Evolutionary conservation across 2,329 filamentous ascomycete species (phyloP).

Genomic region (Phaeophleospora eucalypticola): DNA sequence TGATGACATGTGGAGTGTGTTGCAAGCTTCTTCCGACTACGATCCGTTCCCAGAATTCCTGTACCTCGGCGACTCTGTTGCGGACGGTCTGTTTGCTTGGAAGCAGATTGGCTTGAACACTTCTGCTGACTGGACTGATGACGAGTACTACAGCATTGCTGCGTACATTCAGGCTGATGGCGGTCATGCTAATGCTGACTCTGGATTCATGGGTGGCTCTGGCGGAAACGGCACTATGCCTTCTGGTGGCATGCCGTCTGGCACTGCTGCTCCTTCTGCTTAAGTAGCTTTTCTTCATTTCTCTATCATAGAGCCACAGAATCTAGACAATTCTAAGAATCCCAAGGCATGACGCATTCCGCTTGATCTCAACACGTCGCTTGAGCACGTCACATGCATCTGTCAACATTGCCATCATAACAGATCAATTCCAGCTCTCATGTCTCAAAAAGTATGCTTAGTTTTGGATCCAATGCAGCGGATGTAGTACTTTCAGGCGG

Average conservation of each 20-base stretch:
- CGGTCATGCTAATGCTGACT: conserved; percentile 20
- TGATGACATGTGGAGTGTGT: conserved; percentile 43
- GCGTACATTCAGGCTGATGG: conserved; percentile 20
- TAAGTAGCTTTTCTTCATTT: neutral
- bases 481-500: neutral
- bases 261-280: conserved; percentile 11
- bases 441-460: too few species aligned
- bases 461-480: neutral
- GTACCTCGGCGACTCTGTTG: conserved; percentile 51
- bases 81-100: conserved; percentile 53
- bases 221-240: conserved; percentile 10
- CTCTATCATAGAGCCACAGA: neutral
- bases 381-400: neutral
- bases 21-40: conserved; percentile 46
- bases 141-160: conserved; percentile 17
- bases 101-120: conserved; percentile 50
- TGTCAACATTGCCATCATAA: neutral
- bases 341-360: neutral
- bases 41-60: conserved; percentile 58
- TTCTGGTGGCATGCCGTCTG: conserved; percentile 10
- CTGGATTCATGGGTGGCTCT: conserved; percentile 11
- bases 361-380: neutral
- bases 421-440: neutral
- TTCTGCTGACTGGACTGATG: conserved; percentile 23
- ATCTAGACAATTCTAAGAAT: neutral